Conservation (phyloP, 768 basidiomycete genomes). For the Tulasnella sp. region DNA sequence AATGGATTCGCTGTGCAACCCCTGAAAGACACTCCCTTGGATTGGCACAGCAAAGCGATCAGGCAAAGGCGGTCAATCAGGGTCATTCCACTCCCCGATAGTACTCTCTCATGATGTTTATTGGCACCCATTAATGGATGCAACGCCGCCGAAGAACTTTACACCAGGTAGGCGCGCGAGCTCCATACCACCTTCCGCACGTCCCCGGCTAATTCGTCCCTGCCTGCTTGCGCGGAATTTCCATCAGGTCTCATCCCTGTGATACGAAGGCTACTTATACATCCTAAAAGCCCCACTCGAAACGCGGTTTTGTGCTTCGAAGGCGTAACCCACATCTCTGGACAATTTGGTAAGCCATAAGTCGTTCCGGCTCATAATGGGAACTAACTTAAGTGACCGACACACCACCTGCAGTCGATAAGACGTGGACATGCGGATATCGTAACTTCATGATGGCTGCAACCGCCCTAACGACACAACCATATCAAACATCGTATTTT, state of each 20-base stretch:
- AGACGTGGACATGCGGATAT: constrained; percentile 56
- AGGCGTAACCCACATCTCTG: constrained; percentile 52
- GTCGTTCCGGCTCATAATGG: not conserved
- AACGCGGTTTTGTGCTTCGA: constrained; percentile 65
- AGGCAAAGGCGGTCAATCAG: not conserved
- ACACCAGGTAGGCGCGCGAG: constrained; percentile 50
- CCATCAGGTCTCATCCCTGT: constrained; percentile 59
- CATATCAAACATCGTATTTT: constrained; percentile 57
- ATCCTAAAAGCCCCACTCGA: constrained; percentile 47
- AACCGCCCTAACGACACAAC: constrained; percentile 64
- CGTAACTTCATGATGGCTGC: constrained; percentile 81
- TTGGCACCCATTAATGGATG: constrained; percentile 54
- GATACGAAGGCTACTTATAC: constrained; percentile 52
- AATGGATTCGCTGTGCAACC: not conserved
- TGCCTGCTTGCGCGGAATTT: not conserved
- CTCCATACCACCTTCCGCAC: not conserved
- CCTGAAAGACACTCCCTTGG: not conserved
- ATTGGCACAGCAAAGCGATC: not conserved
- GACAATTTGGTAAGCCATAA: constrained; percentile 48
- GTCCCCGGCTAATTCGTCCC: not conserved
- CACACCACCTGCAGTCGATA: constrained; percentile 41
- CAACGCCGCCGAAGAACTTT: constrained; percentile 52
- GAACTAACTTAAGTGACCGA: not conserved
- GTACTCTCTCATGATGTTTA: constrained; percentile 46
- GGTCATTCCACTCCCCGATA: not conserved